Percentiles rank a stretch among this genome's conserved stretches.
phyloP scores from a whole-genome alignment of 176 grass and related monocot genomes.

The Urochloa ruziziensis region DNA sequence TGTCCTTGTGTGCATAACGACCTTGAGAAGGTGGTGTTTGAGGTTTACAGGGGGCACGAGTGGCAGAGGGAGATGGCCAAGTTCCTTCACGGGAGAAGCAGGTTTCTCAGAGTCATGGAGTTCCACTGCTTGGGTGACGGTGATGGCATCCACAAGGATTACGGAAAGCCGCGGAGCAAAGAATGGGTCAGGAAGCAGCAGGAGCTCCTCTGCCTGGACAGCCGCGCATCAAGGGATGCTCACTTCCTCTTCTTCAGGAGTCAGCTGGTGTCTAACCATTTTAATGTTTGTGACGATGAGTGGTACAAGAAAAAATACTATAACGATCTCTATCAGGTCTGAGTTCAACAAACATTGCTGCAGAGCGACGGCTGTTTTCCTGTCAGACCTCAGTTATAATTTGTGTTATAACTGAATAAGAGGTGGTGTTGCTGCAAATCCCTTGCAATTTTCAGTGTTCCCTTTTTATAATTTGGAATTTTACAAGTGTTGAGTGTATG shows the following conservation, averaged over 20 bases:
- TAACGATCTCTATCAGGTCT: no score
- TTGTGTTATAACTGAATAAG: no score
- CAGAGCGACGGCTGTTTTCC: no score
- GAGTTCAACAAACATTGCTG: no score
- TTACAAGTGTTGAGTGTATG: no score
- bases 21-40: constrained; percentile 17
- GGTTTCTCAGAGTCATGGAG: constrained; percentile 27
- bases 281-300: background rate
- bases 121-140: constrained; percentile 26
- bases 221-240: constrained; percentile 8
- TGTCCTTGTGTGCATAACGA: constrained; percentile 16
- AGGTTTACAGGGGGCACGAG: constrained; percentile 30
- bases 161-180: no score
- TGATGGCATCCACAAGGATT: no score
- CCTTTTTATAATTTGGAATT: no score
- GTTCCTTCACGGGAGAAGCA: constrained; percentile 25
- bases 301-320: background rate
- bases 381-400: no score
- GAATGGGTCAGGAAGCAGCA: constrained; percentile 6
- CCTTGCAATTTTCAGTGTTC: no score
- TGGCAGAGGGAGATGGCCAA: constrained; percentile 38
- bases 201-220: constrained; percentile 24
- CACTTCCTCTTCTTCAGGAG: constrained; percentile 27
- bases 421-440: no score
- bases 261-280: background rate